Conservation (phyloP, 441 rosid genomes). For the Aleurites moluccanus region DNA sequence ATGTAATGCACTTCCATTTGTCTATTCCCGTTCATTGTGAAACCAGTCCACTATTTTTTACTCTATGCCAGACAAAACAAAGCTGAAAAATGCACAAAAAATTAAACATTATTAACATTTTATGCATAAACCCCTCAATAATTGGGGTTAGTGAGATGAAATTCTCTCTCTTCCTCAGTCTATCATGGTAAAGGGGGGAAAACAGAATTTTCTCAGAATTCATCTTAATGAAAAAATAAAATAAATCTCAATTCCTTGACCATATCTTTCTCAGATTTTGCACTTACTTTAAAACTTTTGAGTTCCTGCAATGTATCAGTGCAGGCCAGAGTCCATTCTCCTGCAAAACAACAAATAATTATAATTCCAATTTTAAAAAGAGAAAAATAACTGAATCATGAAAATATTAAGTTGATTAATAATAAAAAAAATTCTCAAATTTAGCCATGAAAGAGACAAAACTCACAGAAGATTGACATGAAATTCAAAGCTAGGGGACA, state of each 20-base stretch:
- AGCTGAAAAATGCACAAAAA: constrained; percentile 28
- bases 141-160: background rate
- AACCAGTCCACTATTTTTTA: background rate
- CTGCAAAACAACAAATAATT: constrained; percentile 13
- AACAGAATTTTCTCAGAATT: background rate
- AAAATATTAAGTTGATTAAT: background rate
- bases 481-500: constrained; percentile 5
- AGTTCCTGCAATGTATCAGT: constrained; percentile 9
- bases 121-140: background rate
- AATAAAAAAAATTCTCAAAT: background rate
- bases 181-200: constrained; percentile 4
- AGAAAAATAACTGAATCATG: background rate
- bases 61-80: constrained; percentile 13
- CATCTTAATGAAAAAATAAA: background rate
- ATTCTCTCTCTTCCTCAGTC: background rate
- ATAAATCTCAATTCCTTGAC: background rate
- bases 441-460: background rate
- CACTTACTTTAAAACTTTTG: background rate
- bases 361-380: background rate
- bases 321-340: constrained; percentile 6
- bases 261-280: background rate
- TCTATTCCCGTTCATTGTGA: constrained; percentile 51
- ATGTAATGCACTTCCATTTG: constrained; percentile 58
- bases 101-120: background rate
- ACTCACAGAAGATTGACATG: constrained; percentile 2